Evolutionary conservation across 73 alveolate genomes (phyloP), one percentile per base, ranked within the genome.

Genomic region (Paramecium sexaurelia): DNA sequence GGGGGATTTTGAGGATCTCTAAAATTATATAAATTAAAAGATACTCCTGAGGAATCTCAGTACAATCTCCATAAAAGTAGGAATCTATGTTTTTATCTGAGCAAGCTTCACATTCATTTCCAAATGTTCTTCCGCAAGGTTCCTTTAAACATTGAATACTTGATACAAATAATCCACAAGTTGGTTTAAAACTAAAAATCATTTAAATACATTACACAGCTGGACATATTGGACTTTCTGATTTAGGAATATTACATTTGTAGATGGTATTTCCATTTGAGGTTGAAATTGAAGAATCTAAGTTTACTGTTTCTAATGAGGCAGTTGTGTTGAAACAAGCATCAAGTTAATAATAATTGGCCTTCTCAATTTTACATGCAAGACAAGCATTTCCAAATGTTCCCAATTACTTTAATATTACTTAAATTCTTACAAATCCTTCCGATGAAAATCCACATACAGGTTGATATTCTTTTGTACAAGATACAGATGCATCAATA

Each of bases 41-140:
- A 51, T 51, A 51, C 67, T 51, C 67, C 17, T 51, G 3, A 61
- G 83, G 83, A 10, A 29, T 13, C 4, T 61, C 83, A 2, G 9
- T 19, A 36, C 85, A 84, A 5, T 84, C 78, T 39, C 92, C 92
- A 15, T 57, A 67, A 29, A 84, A 37, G 27, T 47, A 45, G 6
- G 47, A 45, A 13, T 57, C 85, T 10, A 55, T 3, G 9, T 55
- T 84, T 20, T 45, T 43, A 6, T 57, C 41, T 5, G 78, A 43
- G 22, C 92, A 84, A 8, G 92, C 92, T 55, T 45, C 84, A 29
- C 92, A 84, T 45, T 84, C 73, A 36, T 84, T 84, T 24, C 84
- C 84, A 47, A 43, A 84, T 20, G 43, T 19, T 39, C 20, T 43
- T 55, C 92, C 92, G n/a, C 92, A 84, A 5, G 92, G 92, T 26